Evolutionary conservation across 2,329 filamentous ascomycete species (phyloP), one percentile per base, ranked within the genome.

Genomic region (Leptodontidium sp.): DNA sequence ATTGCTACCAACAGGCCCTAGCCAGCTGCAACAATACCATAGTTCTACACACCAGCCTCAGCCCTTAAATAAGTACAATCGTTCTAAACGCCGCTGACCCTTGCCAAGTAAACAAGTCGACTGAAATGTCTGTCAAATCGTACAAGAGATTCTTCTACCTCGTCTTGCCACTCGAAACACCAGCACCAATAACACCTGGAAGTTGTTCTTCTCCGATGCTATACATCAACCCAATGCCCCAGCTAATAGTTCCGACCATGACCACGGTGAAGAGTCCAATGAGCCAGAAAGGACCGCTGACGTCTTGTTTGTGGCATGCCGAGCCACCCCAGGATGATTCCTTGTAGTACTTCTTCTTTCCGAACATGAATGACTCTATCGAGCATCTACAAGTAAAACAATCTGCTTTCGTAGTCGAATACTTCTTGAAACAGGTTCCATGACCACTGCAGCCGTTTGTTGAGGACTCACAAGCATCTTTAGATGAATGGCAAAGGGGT

Each of bases 161-260:
- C 32, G 73, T 52, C 80, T 90, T 93, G 43, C 89, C 47, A 24
- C 47, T 88, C 72, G 91, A 92, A 47, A 99, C 95, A 72, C 96
- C 96, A 59, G 96, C 96, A n/a, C 94, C 93, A 80, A 99, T 94
- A 9, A 99, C 95, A 75, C 94, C 94, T 0, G 96, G 96, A 72
- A 98, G 84, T 81, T 94, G 91, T 83, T 97, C 90, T 79, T 92
- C 88, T 43, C 95, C 96, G 76, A 98, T 92, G 71, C 84, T 90
- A 80, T 91, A 96, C 65, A 99, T 80, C 85, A 97, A 83, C 6
- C 90, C 89, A 74, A 98, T 90, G 12, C 88, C 89, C 78, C 91
- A 90, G 47, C 84, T 85, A 35, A 97, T 82, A 47, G 92, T 81
- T 58, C 88, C 86, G 1, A 96, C 81, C 71, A 97, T 83, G 47